phyloP scores from a whole-genome alignment of 2,329 filamentous ascomycete species.

The Diaporthe humulicola region DNA sequence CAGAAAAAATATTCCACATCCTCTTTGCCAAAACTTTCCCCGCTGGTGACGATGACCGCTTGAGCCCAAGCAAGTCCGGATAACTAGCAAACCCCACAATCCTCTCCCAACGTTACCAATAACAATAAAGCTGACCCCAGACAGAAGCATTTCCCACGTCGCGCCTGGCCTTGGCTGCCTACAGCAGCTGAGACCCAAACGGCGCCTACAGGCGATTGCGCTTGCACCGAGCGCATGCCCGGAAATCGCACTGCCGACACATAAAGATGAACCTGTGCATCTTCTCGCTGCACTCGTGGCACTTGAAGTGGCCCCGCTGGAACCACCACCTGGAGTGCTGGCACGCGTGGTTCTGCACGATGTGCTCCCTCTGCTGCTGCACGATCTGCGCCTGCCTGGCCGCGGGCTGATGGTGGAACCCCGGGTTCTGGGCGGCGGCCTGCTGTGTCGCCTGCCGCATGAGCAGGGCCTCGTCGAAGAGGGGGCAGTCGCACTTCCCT shows the following conservation, averaged over 20 bases:
- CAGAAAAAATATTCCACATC: background rate
- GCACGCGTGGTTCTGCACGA: background rate
- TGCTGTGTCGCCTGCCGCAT: background rate
- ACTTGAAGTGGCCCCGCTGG: background rate
- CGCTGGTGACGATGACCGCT: background rate
- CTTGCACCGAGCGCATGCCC: background rate
- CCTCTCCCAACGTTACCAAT: background rate
- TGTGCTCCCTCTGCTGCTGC: background rate
- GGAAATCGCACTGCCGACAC: background rate
- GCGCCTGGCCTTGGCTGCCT: background rate
- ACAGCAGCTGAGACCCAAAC: background rate
- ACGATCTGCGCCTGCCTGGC: background rate
- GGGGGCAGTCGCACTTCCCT: conserved; percentile 41
- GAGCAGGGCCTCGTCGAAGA: background rate
- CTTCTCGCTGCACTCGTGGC: background rate
- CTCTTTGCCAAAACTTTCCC: background rate
- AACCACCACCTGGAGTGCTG: background rate
- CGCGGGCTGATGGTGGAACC: background rate
- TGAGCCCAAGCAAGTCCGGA: background rate
- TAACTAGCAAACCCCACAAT: background rate
- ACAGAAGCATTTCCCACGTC: background rate
- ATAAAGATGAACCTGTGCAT: background rate
- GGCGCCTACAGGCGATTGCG: background rate
- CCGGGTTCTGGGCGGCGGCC: background rate
- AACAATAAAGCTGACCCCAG: background rate